Conservation (phyloP, 176 grass and related monocot genomes). For the Oryza rufipogon region DNA sequence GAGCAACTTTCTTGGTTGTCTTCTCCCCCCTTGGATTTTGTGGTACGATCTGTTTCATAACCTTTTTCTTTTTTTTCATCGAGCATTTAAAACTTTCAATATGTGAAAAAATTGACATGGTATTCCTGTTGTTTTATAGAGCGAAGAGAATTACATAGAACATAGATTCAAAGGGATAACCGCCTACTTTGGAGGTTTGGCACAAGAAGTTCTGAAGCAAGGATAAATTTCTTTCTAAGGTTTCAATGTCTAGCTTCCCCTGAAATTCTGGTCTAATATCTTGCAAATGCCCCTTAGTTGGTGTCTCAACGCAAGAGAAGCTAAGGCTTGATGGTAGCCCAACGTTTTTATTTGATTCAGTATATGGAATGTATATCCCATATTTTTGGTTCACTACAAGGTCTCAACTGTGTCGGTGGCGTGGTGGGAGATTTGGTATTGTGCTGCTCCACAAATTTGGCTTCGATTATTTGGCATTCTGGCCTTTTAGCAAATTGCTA, state of each 20-base stretch:
- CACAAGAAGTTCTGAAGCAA: not conserved
- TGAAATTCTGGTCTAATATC: too few relatives aligned
- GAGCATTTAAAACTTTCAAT: not conserved
- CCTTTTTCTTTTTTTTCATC: not conserved
- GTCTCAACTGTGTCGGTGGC: too few relatives aligned
- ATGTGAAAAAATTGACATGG: not conserved
- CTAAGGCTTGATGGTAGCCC: too few relatives aligned
- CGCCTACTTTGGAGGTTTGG: constrained; percentile 52
- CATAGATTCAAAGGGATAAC: constrained; percentile 58
- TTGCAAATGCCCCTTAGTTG: too few relatives aligned
- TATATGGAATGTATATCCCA: too few relatives aligned
- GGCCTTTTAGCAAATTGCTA: too few relatives aligned
- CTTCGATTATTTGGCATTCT: too few relatives aligned
- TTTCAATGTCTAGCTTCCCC: not conserved
- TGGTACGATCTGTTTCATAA: constrained; percentile 30
- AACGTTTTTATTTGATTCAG: too few relatives aligned
- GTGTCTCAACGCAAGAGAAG: too few relatives aligned
- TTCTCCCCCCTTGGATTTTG: constrained; percentile 59
- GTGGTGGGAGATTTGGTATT: too few relatives aligned
- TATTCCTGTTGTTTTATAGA: constrained; percentile 30
- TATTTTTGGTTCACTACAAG: too few relatives aligned
- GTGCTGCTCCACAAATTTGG: too few relatives aligned
- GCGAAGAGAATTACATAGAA: constrained; percentile 50
- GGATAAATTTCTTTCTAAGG: not conserved
- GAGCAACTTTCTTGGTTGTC: constrained; percentile 73